Base-by-base conservation (phyloP, 371 early-diverging fungal species). In the Mucor mucedo region DNA sequence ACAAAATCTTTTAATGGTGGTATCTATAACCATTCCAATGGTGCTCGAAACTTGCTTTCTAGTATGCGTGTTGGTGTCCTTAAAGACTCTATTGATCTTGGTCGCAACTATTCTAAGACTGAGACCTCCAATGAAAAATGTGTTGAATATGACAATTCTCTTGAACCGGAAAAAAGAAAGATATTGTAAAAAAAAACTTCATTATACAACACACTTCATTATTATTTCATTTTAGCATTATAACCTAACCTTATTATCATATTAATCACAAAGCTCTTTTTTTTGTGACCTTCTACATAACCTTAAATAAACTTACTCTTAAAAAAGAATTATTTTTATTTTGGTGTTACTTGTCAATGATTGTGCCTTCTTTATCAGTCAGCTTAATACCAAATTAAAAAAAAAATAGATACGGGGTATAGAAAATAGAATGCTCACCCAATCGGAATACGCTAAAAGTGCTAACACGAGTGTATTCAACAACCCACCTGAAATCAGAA, bases 1-100 rank as follows among this genome's bases (percentile, higher is more conserved):
- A 91, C 94, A 14, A 81, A 80, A 5, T 80, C 91, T 0, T 96
- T 97, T 73, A 93, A 93, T 62, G 97, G 97, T 30, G 91, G 89
- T 40, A 84, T 95, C 38, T 95, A 96, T 75, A 86, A 93, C 71
- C 90, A 90, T 68, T 88, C 89, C 50, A 92, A 92, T 65, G 92
- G 89, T 30, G 94, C 94, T 13, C 88, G 92, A 62, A 92, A 92
- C 77, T 71, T 93, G 42, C 72, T 93, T 69, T 82, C 90, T 27
- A 82, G 82, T 57, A 84, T 91, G 81, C 90, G 93, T 57, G 82
- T 89, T 45, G 93, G 87, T 58, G 84, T 87, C 32, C 63, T 89
- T 29, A 65, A 70, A 16, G 66, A 40, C n/a, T 54, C 60, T 49
- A n/a, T 68, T 48, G 63, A 62, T 54, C 16, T 49, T 10, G 40